Evolutionary conservation across 1,284 basidiomycete genomes (phyloP), one percentile per base, ranked within the genome.

Genomic region (Blastosporella zonata): DNA sequence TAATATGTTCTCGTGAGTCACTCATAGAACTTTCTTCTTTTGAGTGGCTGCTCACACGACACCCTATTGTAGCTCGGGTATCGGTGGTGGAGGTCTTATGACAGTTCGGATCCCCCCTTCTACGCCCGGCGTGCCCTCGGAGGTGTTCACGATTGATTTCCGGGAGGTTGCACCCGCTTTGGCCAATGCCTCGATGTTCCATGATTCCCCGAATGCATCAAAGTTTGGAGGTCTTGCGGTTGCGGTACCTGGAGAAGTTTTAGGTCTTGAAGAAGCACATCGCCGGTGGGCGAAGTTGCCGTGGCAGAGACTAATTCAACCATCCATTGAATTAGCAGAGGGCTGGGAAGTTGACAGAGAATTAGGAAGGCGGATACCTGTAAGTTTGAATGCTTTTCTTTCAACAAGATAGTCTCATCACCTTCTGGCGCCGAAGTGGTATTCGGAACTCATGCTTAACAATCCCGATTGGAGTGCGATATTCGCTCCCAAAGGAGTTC

Each of bases 71-170:
- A 90, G 88, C 4, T 86, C 87, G 12, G 87, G 93, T 2, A 89
- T 97, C 42, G 93, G 92, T 17, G 93, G 93, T 1, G 94, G 93
- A 22, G 94, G 94, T 0, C 94, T 95, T 63, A 92, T 96, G 84
- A 84, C 87, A 25, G 77, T 97, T 36, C 84, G 92, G 17, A 72
- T 94, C 6, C 90, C 93, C 5, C 75, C 79, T 6, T 55, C 62
- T 3, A 59, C 62, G 31, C 56, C 69, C 0, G 70, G 70, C 34
- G 66, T 60, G 2, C 58, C 67, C 21, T 86, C 84, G 22, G 72
- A 83, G 54, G 84, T 87, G 40, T 87, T 77, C 64, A 82, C 82
- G 2, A 78, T 97, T 47, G 90, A 97, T 70, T 97, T 93, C 65
- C 80, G 95, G 38, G 95, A 97, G 67, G 87, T 82, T 0, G 90